Evolutionary conservation across 2,329 filamentous ascomycete genomes (phyloP).

Genomic region (Talaromyces rugulosus): DNA sequence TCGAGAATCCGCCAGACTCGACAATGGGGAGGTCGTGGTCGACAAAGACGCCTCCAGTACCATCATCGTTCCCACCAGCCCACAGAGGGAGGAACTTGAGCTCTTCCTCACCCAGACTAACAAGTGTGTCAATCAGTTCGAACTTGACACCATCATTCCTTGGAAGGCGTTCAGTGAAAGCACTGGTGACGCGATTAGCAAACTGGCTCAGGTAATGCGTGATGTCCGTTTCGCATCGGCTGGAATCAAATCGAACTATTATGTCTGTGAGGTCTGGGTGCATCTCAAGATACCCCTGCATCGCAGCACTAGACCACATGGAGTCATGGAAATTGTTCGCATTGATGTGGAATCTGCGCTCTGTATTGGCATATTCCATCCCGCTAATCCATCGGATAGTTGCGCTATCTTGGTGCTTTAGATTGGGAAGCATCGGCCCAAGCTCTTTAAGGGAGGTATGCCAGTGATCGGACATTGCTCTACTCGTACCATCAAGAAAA

Average conservation of each 20-base stretch:
- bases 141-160: conserved; percentile 13
- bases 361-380: neutral
- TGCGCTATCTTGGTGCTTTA: conserved; percentile 5
- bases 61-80: conserved; percentile 57
- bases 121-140: conserved; percentile 38
- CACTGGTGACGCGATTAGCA: neutral
- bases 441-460: conserved; percentile 3
- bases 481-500: conserved; percentile 5
- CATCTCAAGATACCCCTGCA: neutral
- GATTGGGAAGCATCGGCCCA: conserved; percentile 1
- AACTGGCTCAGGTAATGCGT: neutral
- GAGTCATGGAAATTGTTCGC: neutral
- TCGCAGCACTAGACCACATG: neutral
- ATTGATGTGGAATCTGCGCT: neutral
- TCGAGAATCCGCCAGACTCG: conserved; percentile 32
- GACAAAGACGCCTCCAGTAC: conserved; percentile 46
- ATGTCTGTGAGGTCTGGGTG: too few species aligned
- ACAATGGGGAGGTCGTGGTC: conserved; percentile 31
- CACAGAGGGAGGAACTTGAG: conserved; percentile 62
- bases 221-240: neutral
- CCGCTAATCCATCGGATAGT: neutral
- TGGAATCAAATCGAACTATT: neutral
- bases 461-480: neutral
- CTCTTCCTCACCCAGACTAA: conserved; percentile 54
- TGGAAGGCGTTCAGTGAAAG: neutral